Conservation (phyloP, 2,329 filamentous ascomycete genomes). For the Fusarium foetens region DNA sequence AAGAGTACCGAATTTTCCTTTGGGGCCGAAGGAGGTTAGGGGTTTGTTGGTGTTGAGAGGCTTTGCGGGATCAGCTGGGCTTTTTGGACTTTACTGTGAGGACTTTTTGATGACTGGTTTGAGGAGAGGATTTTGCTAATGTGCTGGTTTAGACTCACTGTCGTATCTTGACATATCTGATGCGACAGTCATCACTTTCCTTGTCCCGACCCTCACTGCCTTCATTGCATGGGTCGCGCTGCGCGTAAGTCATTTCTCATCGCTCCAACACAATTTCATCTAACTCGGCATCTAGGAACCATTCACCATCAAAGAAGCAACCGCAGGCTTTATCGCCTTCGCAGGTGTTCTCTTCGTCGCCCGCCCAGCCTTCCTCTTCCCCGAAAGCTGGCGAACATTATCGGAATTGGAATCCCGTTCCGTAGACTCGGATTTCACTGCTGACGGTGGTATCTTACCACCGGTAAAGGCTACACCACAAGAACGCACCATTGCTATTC, state of each 20-base stretch:
- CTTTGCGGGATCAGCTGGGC: constrained; percentile 70
- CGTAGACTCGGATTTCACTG: constrained; percentile 6
- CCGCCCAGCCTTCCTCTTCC: constrained; percentile 70
- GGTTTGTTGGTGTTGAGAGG: constrained; percentile 72
- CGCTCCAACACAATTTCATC: too few relatives aligned
- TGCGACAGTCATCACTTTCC: constrained; percentile 82
- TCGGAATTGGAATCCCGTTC: not conserved
- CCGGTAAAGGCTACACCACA: constrained; percentile 58
- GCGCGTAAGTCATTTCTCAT: constrained; percentile 18
- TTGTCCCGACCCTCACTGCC: constrained; percentile 76
- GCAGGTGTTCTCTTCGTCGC: constrained; percentile 81
- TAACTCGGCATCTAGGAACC: constrained; percentile 63
- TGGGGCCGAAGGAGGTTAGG: constrained; percentile 71
- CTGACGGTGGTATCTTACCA: constrained; percentile 40
- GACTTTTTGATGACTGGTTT: rapidly evolving
- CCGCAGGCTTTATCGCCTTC: constrained; percentile 75
- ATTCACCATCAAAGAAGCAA: constrained; percentile 76
- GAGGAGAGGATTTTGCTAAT: not conserved
- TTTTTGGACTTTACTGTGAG: constrained; percentile 67
- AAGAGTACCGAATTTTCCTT: constrained; percentile 68
- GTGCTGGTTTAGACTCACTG: constrained; percentile 50
- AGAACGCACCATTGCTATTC: constrained; percentile 73
- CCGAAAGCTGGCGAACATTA: constrained; percentile 12
- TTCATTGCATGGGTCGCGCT: constrained; percentile 69
- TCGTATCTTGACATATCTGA: constrained; percentile 81